phyloP scores from a whole-genome alignment of 1,284 basidiomycete genomes.

The Macrocystidia cucumis region DNA sequence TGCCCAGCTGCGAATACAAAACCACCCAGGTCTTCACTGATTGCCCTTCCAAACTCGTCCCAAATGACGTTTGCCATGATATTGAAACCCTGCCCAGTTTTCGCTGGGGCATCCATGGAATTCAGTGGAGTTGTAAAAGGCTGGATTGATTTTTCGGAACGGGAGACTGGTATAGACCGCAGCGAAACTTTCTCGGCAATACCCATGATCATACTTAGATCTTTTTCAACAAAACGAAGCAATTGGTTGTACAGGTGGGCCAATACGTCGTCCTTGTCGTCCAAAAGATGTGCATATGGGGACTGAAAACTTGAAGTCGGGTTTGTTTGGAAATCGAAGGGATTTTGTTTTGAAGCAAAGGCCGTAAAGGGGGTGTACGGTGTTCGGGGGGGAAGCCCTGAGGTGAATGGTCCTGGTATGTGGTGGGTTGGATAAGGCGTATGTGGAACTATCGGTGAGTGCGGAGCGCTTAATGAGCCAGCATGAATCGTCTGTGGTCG shows the following conservation, averaged over 20 bases:
- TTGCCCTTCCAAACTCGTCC: conserved; percentile 72
- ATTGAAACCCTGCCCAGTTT: conserved; percentile 50
- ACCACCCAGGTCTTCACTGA: conserved; percentile 79
- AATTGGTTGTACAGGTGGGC: conserved; percentile 75
- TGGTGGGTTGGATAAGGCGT: conserved; percentile 46
- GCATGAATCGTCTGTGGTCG: conserved; percentile 58
- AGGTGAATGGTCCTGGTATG: conserved; percentile 16
- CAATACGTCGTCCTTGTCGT: conserved; percentile 59
- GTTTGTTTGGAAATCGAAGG: too few relatives aligned
- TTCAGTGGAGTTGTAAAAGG: neutral
- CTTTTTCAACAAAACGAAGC: conserved; percentile 71
- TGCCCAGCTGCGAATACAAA: conserved; percentile 87
- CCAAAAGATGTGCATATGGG: conserved; percentile 43
- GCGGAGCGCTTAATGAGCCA: conserved; percentile 58
- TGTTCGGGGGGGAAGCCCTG: conserved; percentile 39
- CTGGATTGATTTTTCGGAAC: conserved; percentile 12
- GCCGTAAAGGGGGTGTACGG: conserved; percentile 70
- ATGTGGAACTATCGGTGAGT: conserved; percentile 67
- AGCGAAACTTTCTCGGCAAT: conserved; percentile 62
- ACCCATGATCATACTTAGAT: conserved; percentile 68
- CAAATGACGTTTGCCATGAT: conserved; percentile 85
- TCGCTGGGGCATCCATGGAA: conserved; percentile 6
- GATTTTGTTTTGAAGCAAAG: conserved; percentile 31
- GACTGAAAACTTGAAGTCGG: conserved; percentile 15
- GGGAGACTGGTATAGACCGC: conserved; percentile 28